Percentiles rank a stretch among this genome's conserved stretches.
Conservation (phyloP, 2,329 filamentous ascomycete species). For the Tolypocladium guangdongense region DNA sequence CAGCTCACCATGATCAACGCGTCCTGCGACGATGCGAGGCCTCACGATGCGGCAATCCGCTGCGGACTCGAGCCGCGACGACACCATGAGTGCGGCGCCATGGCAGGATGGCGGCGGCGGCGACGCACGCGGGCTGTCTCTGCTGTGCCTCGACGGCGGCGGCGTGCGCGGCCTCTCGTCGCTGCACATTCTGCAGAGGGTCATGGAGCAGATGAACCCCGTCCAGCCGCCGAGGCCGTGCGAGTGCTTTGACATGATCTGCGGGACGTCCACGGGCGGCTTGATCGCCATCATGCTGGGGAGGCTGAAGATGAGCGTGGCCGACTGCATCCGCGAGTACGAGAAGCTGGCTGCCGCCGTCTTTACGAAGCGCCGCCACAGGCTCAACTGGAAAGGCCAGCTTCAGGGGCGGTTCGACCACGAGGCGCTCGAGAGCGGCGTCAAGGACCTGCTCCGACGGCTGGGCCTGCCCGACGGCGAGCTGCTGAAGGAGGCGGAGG, state of each 20-base stretch:
- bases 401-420: background rate
- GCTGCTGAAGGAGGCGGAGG: background rate
- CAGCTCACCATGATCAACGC: background rate
- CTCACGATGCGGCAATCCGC: background rate
- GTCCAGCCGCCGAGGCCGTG: conserved; percentile 6
- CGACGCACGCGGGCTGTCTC: background rate
- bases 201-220: conserved; percentile 11
- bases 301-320: conserved; percentile 8
- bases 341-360: background rate
- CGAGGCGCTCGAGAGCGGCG: background rate
- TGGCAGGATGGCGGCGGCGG: no score
- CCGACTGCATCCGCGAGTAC: conserved; percentile 1
- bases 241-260: conserved; percentile 17
- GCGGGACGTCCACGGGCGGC: conserved; percentile 16
- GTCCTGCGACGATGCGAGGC: no score
- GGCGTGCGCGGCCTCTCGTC: conserved; percentile 17
- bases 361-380: background rate
- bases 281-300: conserved; percentile 32
- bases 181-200: conserved; percentile 14
- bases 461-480: background rate
- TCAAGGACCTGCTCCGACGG: background rate
- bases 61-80: no score
- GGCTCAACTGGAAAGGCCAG: background rate
- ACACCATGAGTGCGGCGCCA: no score
- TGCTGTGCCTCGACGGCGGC: conserved; percentile 11